phyloP scores from a whole-genome alignment of 2,329 filamentous ascomycete species.

The Fonsecaea nubica region DNA sequence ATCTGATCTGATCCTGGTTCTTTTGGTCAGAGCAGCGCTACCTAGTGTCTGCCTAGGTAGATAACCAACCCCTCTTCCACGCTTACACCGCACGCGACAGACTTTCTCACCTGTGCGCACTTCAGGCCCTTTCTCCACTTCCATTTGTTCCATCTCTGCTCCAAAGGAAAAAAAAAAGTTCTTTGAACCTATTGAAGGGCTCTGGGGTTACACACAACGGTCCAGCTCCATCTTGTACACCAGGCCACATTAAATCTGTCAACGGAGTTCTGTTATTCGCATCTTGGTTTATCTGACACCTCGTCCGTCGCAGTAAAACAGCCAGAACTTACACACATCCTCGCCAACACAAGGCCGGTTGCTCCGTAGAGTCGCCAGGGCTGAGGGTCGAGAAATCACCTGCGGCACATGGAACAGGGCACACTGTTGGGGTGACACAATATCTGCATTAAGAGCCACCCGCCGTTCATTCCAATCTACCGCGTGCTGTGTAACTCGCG shows the following conservation, averaged over 20 bases:
- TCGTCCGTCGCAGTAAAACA: not conserved
- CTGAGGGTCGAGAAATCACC: not conserved
- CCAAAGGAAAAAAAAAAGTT: not conserved
- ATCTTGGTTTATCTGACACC: not conserved
- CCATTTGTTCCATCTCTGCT: slow-evolving; percentile 4
- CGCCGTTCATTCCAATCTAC: not conserved
- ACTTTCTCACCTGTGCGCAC: not conserved
- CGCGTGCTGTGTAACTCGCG: slow-evolving; percentile 5
- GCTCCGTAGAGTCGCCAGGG: not conserved
- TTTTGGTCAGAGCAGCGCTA: not conserved
- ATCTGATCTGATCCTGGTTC: slow-evolving; percentile 15
- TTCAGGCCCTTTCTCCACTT: slow-evolving; percentile 4
- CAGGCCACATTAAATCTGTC: not conserved
- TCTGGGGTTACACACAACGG: not conserved
- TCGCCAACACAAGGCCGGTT: not conserved
- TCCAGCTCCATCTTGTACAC: not conserved
- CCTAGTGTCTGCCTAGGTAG: slow-evolving; percentile 14
- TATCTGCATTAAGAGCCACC: not conserved
- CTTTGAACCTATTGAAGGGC: not conserved
- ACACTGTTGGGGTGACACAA: not conserved
- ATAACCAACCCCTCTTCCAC: slow-evolving; percentile 10
- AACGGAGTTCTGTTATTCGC: not conserved
- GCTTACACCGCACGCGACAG: slow-evolving; percentile 9
- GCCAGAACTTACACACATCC: not conserved
- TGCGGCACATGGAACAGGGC: not conserved